These are phyloP conservation scores for Ceratobasidium theobromae DNA, from an alignment of 1,284 basidiomycete genomes.

Conservation along the genomic window DNA sequence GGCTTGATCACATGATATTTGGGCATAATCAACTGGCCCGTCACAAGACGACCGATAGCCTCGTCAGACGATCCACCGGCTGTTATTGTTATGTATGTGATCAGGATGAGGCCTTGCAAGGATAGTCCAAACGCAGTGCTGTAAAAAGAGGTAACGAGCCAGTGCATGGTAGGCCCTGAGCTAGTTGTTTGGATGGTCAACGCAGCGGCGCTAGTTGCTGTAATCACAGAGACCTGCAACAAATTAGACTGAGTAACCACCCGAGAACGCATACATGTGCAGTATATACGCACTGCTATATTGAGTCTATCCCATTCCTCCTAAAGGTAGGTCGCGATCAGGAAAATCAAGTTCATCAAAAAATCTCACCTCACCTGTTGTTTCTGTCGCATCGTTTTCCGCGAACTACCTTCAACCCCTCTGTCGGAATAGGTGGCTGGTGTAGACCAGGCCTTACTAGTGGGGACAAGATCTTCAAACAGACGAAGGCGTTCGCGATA, in stretches of 20 bases:
- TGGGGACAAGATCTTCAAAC: neutral
- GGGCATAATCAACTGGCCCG: neutral
- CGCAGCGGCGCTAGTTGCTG: slow-evolving; percentile 1
- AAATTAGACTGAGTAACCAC: neutral
- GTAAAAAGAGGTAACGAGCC: slow-evolving; percentile 1
- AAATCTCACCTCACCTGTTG: neutral
- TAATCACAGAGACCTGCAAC: slow-evolving; percentile 1
- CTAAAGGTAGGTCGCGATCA: too few species aligned
- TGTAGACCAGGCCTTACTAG: neutral
- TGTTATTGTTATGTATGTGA: slow-evolving; percentile 1
- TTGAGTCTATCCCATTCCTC: slow-evolving; percentile 20
- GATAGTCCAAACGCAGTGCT: slow-evolving; percentile 8
- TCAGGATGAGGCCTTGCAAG: neutral
- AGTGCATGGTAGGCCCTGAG: neutral
- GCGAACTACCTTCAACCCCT: neutral
- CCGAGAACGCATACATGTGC: neutral
- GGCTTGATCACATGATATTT: neutral
- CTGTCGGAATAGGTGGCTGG: neutral
- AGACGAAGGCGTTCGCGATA: neutral
- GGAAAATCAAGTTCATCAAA: neutral
- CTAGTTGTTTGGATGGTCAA: neutral
- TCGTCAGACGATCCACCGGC: slow-evolving; percentile 11
- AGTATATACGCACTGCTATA: neutral
- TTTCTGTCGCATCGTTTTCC: neutral
- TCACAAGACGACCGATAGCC: neutral